Evolutionary conservation across 371 early-diverging fungal genomes (phyloP).

Genomic region (Apophysomyces sp.): DNA sequence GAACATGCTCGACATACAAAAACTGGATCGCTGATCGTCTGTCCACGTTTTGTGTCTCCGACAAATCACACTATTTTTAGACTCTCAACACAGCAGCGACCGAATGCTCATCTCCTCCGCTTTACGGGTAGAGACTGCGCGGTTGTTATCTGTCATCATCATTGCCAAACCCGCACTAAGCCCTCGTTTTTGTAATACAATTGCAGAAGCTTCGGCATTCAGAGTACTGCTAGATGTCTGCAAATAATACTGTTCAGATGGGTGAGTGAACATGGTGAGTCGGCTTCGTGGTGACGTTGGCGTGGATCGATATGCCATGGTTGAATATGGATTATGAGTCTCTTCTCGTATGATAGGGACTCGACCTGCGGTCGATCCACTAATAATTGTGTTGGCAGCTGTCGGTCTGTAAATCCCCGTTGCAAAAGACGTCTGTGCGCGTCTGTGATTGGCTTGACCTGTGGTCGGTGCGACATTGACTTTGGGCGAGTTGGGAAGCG

Average conservation of each 20-base stretch:
- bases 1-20: not conserved
- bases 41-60: not conserved
- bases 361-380: not conserved
- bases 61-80: not conserved
- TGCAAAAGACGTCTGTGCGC: not conserved
- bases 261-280: conserved; percentile 15
- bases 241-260: conserved; percentile 26
- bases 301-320: conserved; percentile 2
- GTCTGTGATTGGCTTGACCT: not conserved
- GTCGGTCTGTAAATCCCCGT: conserved; percentile 1
- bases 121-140: not conserved
- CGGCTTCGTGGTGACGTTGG: conserved; percentile 2
- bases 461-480: conserved; percentile 25
- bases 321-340: conserved; percentile 2
- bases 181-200: conserved; percentile 2
- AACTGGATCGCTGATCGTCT: not conserved
- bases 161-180: not conserved
- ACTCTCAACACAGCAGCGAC: conserved; percentile 30
- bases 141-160: not conserved
- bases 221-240: conserved; percentile 30
- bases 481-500: conserved; percentile 10
- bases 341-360: not conserved
- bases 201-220: conserved; percentile 28
- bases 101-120: conserved; percentile 34
- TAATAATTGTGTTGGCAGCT: not conserved